Base-by-base conservation (phyloP, 2,329 filamentous ascomycete species). In the Calonectria henricotiae region DNA sequence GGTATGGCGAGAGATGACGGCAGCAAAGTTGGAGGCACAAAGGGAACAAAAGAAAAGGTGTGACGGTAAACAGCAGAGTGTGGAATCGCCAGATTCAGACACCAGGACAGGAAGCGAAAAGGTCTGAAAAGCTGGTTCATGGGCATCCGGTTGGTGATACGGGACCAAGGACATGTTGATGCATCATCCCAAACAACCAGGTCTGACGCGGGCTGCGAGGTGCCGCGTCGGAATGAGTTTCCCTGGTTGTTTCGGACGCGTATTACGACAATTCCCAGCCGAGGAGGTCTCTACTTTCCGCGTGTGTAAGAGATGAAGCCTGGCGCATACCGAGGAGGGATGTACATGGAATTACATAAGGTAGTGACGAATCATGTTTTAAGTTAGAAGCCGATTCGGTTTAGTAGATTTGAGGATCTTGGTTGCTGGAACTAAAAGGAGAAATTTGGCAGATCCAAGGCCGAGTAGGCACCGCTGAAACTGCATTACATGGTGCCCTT, bases 1-100 rank as follows among this genome's bases (percentile, higher is more conserved):
- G 68, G 67, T 67, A 13, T 86, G 85, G 85, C 76, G 84, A 61
- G 80, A 82, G 49, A 70, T 54, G 8, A 80, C 82, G n/a, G 79
- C 83, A 68, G 73, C 73, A 4, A 75, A 72, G 63, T 55, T 70
- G 23, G 65, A 70, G 49, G 51, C 61, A 12, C 49, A 65, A n/a
- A 64, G 54, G 6, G 25, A 41, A 55, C 39, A 44, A 30, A 44
- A 35, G 25, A 43, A 30, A 43, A 30, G 12, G 37, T 15, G 20
- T 27, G 25, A 30, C 13, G 46, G 20, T 20, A 23, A 44, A 23
- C 27, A 46, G n/a, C 64, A 46, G 32, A 17, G 15, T 7, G 39
- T 20, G 13, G 20, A 23, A 27, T 12, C 5, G 13, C 27, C 30
- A 49, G 44, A 13, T 20, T 27, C 43, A 54, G 27, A 37, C 55